Base-by-base conservation (phyloP, 2,329 filamentous ascomycete genomes). In the Claviceps cyperi region DNA sequence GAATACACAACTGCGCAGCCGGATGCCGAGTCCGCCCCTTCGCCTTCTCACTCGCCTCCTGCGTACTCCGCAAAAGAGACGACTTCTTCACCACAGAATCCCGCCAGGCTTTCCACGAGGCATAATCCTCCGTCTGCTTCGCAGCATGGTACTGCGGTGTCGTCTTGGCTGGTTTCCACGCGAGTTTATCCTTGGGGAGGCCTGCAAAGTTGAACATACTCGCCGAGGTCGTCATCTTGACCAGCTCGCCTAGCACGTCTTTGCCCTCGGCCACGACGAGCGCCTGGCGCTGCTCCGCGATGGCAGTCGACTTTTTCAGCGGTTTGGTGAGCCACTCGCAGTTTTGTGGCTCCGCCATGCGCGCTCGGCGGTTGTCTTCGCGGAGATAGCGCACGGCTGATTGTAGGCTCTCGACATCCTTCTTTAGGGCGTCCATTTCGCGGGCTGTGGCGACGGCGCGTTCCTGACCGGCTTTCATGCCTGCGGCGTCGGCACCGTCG, bases 401-500 rank as follows among this genome's bases (percentile, higher is more conserved):
- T 60, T 86, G 75, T 50, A 84, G 64, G 56, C 71, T 73, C 50
- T 72, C 73, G 58, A 89, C 81, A 52, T 91, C 82, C 56, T 75
- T 74, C 63, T 82, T 80, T 56, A 90, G 76, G 9, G 72, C 71
- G 56, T 89, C 83, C 67, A 89, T 81, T 64, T 91, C 84, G 49
- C 81, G 77, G 28, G 81, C 80, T 1, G 80, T 84, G 4, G 81
- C 79, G 45, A 84, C 81, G 28, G 83, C 80, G 24, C 78, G 76
- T 60, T 85, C 80, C 59, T 82, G 75, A 21, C 78, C 77, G 11
- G 76, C 74, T 64, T 77, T 78, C 52, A 72, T 69, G 14, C 69
- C 71, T 15, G 69, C 72, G 43, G 71, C 69, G 37, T 71, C 71
- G n/a, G 69, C 71, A 5, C 67, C 71, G 49, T 76, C 74, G n/a